Conservation (phyloP, 2,329 filamentous ascomycete genomes). For the Zymoseptoria pseudotritici region DNA sequence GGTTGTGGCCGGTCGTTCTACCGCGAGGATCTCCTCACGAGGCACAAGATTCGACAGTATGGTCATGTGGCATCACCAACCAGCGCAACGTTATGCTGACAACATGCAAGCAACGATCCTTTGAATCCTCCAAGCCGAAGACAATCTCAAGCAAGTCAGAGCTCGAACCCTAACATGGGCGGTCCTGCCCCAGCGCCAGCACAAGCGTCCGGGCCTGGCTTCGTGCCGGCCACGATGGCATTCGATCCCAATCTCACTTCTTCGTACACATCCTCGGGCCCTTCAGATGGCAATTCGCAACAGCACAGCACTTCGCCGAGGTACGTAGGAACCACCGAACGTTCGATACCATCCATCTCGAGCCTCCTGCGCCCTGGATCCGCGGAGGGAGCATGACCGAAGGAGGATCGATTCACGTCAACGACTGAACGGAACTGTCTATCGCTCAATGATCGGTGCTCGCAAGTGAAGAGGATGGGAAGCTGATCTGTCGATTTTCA, state of each 20-base stretch:
- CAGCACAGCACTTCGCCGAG: constrained; percentile 2
- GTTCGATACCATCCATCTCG: neutral
- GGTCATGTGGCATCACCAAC: constrained; percentile 11
- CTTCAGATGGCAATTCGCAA: constrained; percentile 4
- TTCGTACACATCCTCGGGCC: constrained; percentile 2
- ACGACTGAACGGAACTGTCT: neutral
- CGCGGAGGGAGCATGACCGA: neutral
- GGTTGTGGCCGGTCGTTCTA: constrained; percentile 39
- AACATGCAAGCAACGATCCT: constrained; percentile 16
- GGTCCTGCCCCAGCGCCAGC: neutral
- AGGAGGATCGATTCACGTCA: neutral
- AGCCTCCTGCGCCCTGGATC: constrained; percentile 16
- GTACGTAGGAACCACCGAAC: neutral
- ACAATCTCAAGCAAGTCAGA: constrained; percentile 18
- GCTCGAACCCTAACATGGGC: constrained; percentile 10
- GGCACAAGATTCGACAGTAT: constrained; percentile 41
- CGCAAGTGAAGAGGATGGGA: neutral
- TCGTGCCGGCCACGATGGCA: neutral
- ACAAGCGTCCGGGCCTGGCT: neutral
- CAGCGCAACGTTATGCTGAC: neutral
- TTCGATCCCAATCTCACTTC: constrained; percentile 1
- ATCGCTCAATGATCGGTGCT: neutral
- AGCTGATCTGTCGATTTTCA: constrained; percentile 6
- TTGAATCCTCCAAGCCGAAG: constrained; percentile 16
- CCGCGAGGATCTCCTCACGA: constrained; percentile 38